phyloP scores from a whole-genome alignment of 2,329 filamentous ascomycete genomes.

The Beauveria sp. region DNA sequence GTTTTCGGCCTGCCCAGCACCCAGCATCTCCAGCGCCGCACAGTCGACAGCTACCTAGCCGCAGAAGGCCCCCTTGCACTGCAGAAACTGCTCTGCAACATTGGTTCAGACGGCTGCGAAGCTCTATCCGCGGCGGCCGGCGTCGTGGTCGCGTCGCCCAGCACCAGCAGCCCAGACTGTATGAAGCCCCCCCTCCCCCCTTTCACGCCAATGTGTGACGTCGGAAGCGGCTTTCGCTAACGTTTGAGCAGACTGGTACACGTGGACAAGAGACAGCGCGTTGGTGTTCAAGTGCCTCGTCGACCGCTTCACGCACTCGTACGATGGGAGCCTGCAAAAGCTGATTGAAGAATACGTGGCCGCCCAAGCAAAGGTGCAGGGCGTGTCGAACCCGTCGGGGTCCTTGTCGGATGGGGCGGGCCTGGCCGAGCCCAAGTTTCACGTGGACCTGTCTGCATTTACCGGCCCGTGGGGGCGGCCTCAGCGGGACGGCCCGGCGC shows the following conservation, averaged over 20 bases:
- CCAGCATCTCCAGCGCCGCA: constrained; percentile 24
- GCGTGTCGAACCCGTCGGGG: constrained; percentile 62
- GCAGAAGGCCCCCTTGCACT: constrained; percentile 45
- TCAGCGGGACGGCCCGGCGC: constrained; percentile 70
- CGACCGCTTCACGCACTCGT: constrained; percentile 54
- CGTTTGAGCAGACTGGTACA: constrained; percentile 56
- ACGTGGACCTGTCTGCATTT: constrained; percentile 55
- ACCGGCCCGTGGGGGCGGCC: constrained; percentile 68
- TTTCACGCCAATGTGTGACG: too few relatives aligned
- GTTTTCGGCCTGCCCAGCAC: constrained; percentile 38
- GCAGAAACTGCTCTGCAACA: constrained; percentile 48
- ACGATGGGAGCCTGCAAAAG: constrained; percentile 49
- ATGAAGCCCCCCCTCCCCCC: constrained; percentile 18
- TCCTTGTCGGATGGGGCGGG: constrained; percentile 41
- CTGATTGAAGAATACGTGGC: constrained; percentile 61
- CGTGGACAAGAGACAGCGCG: constrained; percentile 70
- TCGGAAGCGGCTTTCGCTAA: neutral
- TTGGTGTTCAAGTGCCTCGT: constrained; percentile 62
- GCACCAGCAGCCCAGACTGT: constrained; percentile 48
- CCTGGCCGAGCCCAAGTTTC: constrained; percentile 68
- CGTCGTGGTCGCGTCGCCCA: constrained; percentile 50
- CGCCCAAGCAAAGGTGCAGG: constrained; percentile 59
- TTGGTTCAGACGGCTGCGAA: constrained; percentile 46
- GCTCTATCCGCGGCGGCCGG: constrained; percentile 40
- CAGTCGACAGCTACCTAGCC: constrained; percentile 45